These are phyloP conservation scores for Elsinoe arachidis DNA, from an alignment of 2,329 filamentous ascomycete species.

Conservation along the genomic window DNA sequence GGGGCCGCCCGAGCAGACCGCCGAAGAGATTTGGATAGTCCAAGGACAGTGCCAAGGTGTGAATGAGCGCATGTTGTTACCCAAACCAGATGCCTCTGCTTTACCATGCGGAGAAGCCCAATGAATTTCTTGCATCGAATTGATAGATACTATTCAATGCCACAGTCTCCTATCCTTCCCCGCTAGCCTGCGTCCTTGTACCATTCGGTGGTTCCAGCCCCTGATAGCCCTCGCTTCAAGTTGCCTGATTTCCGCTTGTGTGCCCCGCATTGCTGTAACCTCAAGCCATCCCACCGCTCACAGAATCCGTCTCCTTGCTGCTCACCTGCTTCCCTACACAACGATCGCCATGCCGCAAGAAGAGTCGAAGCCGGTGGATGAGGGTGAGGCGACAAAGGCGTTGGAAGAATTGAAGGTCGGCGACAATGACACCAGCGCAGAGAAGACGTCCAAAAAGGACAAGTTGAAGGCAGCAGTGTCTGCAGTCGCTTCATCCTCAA, in stretches of 20 bases:
- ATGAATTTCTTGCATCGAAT: neutral
- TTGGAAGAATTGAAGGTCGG: slow-evolving; percentile 40
- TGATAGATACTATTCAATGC: neutral
- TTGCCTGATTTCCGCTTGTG: neutral
- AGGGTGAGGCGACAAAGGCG: slow-evolving; percentile 39
- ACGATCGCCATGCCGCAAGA: slow-evolving; percentile 41
- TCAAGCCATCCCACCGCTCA: neutral
- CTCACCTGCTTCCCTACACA: neutral
- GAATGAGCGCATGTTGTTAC: neutral
- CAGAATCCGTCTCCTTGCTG: neutral
- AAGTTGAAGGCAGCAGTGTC: slow-evolving; percentile 38
- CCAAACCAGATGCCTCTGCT: too few relatives aligned
- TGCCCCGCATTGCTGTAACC: slow-evolving; percentile 1
- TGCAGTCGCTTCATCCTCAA: slow-evolving; percentile 12
- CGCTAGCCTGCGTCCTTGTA: too few relatives aligned
- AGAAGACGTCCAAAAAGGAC: slow-evolving; percentile 48
- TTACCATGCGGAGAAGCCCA: too few relatives aligned
- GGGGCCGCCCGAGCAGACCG: neutral
- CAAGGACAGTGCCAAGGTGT: neutral
- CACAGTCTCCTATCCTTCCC: neutral
- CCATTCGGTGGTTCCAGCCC: neutral
- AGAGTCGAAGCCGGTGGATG: slow-evolving; percentile 55
- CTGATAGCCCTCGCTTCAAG: neutral
- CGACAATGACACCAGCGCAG: slow-evolving; percentile 9
- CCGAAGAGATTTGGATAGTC: neutral